Evolutionary conservation across 2,329 filamentous ascomycete species (phyloP).

Genomic region (Botryotinia convoluta): DNA sequence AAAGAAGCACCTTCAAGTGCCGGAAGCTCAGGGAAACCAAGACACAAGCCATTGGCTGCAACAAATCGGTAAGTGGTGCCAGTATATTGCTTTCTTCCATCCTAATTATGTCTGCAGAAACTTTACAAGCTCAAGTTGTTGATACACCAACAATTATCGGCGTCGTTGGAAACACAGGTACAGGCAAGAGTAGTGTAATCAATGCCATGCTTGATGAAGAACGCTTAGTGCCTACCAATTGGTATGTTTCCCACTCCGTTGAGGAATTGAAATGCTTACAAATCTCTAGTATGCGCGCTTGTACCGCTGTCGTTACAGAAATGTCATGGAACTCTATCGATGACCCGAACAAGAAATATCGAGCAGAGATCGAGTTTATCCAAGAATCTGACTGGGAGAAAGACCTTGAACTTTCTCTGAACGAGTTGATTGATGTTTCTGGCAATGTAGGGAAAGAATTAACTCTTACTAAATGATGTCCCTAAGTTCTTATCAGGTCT

Average conservation of each 20-base stretch:
- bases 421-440: slow-evolving; percentile 24
- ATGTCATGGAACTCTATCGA: slow-evolving; percentile 32
- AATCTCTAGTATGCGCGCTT: slow-evolving; percentile 25
- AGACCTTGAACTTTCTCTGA: slow-evolving; percentile 25
- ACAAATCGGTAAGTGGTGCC: slow-evolving; percentile 27
- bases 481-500: slow-evolving; percentile 35
- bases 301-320: slow-evolving; percentile 22
- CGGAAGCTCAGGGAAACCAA: slow-evolving; percentile 16
- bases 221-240: slow-evolving; percentile 44
- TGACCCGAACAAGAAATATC: slow-evolving; percentile 39
- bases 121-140: slow-evolving; percentile 26
- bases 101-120: slow-evolving; percentile 13
- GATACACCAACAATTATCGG: slow-evolving; percentile 33
- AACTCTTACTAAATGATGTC: too few relatives aligned
- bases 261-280: neutral
- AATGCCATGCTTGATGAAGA: slow-evolving; percentile 47
- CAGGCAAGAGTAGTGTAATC: slow-evolving; percentile 32
- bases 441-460: slow-evolving; percentile 35
- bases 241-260: neutral
- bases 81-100: slow-evolving; percentile 6
- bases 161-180: slow-evolving; percentile 34
- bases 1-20: slow-evolving; percentile 25
- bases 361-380: slow-evolving; percentile 43
- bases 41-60: slow-evolving; percentile 33
- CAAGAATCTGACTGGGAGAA: slow-evolving; percentile 28